Base-by-base conservation (phyloP, 2,329 filamentous ascomycete genomes). In the Thielaviopsis euricoi region DNA sequence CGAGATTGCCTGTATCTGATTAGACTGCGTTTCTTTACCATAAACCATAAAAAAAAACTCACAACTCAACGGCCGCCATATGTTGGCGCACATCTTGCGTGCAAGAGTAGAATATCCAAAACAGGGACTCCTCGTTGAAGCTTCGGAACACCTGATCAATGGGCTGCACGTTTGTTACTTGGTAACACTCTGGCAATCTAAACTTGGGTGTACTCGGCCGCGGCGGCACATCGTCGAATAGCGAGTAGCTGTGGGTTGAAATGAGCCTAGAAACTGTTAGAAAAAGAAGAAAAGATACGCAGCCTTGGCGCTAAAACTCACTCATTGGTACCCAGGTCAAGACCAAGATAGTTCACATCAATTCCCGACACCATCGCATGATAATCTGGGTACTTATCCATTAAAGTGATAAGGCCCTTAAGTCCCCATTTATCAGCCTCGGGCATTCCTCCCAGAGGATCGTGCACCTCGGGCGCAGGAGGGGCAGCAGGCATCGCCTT, bases 41-140 rank as follows among this genome's bases (percentile, higher is more conserved):
- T 53, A 53, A 46, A 33, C 17, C 17, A 56, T 25, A 22, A 9
- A 17, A 13, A 12, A 58, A 52, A 37, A 63, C 79, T 69, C 70
- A 84, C 80, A 85, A 71, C 66, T 85, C 80, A 48, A 76, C 71
- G 0, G 82, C 81, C 2, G 82, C 82, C 69, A 82, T 71, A 53
- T 81, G 76, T 65, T 85, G 82, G 66, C 82, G 80, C 40, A 77
- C 65, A 64, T 85, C 81, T 51, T 76, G 73, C 7, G 82, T 79
- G 60, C 79, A 82, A 68, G 78, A 82, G 67, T 85, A 85, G 65
- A 85, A 85, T 62, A 85, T 85, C 76, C 79, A 83, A 67, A 85
- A 80, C 53, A 85, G 69, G 0, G 82, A 83, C 68, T 85, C 82
- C 62, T 85, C 82, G 63, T 83, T 84, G 68, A 85, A 84, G 62